Conservation (phyloP, 73 alveolate genomes). For the Breviolum minutum region DNA sequence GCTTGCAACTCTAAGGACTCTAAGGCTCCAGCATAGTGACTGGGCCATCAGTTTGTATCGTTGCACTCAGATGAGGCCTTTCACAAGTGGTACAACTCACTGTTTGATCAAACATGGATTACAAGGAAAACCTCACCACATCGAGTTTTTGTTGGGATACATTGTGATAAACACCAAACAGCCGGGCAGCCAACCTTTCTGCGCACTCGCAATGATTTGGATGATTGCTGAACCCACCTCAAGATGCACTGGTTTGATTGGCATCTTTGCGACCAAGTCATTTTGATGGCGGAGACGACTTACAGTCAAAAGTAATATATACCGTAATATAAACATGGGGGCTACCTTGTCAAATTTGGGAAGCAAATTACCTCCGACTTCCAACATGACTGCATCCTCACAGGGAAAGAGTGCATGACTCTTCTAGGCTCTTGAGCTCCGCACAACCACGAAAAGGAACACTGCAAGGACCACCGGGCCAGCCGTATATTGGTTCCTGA, state of each 20-base stretch:
- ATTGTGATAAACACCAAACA: background rate
- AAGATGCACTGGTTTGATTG: background rate
- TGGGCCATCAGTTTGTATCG: background rate
- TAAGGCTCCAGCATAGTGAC: too few species aligned
- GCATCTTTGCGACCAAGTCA: too few species aligned
- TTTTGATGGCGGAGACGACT: too few species aligned
- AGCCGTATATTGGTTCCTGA: constrained; percentile 60
- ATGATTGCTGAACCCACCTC: constrained; percentile 88
- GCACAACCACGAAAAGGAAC: constrained; percentile 64
- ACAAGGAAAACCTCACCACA: background rate
- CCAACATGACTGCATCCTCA: too few species aligned
- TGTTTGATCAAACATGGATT: background rate
- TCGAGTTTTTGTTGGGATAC: background rate
- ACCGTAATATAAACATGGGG: too few species aligned
- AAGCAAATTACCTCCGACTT: too few species aligned
- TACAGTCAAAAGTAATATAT: background rate
- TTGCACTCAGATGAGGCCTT: constrained; percentile 53
- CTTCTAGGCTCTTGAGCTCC: background rate
- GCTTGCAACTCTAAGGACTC: too few species aligned
- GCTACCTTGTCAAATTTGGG: too few species aligned
- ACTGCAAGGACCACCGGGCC: constrained; percentile 95
- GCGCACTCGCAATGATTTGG: constrained; percentile 94
- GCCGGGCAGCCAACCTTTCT: constrained; percentile 13
- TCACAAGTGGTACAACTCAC: background rate
- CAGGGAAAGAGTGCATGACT: too few species aligned